A percentile compares a stretch with the other conserved stretches of the same genome.
phyloP scores from a whole-genome alignment of 1,139 yeast genomes.

The Debaryomycetaceae sp. region DNA sequence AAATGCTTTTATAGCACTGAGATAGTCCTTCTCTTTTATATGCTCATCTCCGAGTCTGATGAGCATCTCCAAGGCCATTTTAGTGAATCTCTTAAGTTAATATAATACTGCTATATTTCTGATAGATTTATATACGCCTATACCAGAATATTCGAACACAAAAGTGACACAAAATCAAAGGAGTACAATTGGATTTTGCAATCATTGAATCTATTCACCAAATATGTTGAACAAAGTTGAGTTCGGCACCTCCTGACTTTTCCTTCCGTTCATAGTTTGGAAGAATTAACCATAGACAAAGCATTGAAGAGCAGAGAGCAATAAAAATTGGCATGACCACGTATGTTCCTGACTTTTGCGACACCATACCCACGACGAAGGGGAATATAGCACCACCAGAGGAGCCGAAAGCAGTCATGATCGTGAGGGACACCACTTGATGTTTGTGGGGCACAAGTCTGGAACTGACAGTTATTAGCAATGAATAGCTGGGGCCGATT shows the following conservation, averaged over 20 bases:
- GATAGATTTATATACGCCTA: neutral
- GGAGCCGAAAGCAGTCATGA: slow-evolving; percentile 58
- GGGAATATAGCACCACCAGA: slow-evolving; percentile 62
- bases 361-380: slow-evolving; percentile 50
- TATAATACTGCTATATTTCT: neutral
- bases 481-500: slow-evolving; percentile 56
- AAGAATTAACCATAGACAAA: slow-evolving; percentile 41
- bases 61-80: slow-evolving; percentile 39
- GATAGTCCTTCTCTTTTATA: slow-evolving; percentile 27
- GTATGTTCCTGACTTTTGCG: slow-evolving; percentile 50
- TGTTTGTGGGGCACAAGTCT: slow-evolving; percentile 51
- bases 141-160: neutral
- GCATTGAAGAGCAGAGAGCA: slow-evolving; percentile 33
- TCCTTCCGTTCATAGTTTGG: slow-evolving; percentile 34
- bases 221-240: slow-evolving; percentile 16
- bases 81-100: neutral
- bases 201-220: slow-evolving; percentile 12
- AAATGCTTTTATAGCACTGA: slow-evolving; percentile 33
- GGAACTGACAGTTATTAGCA: slow-evolving; percentile 47
- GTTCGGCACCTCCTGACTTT: slow-evolving; percentile 8
- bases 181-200: neutral
- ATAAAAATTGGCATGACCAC: slow-evolving; percentile 55
- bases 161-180: neutral
- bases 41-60: slow-evolving; percentile 36
- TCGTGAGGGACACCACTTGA: slow-evolving; percentile 50